Evolutionary conservation across 2,329 filamentous ascomycete species (phyloP).

Genomic region (Colletotrichum chrysophilum): DNA sequence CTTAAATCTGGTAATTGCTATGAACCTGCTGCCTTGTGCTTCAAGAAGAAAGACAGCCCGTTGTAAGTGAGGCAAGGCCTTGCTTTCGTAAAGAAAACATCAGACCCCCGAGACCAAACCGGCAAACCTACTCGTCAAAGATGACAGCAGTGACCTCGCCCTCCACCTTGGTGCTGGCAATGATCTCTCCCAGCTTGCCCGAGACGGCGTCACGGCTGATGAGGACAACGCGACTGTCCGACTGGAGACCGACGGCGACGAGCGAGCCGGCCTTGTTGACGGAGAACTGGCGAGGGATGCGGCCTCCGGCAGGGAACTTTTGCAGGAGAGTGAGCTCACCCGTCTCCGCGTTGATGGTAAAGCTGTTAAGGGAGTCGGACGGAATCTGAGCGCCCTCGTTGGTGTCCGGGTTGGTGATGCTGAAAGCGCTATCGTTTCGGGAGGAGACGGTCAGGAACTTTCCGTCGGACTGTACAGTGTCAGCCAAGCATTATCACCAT

Average conservation of each 20-base stretch:
- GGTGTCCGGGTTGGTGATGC: constrained; percentile 50
- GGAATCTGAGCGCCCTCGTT: constrained; percentile 38
- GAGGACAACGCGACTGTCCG: constrained; percentile 64
- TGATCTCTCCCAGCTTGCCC: constrained; percentile 58
- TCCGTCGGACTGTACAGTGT: constrained; percentile 53
- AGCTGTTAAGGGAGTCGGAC: constrained; percentile 71
- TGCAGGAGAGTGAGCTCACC: constrained; percentile 62
- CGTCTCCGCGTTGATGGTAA: constrained; percentile 56
- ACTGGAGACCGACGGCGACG: constrained; percentile 71
- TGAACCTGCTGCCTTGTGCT: background rate
- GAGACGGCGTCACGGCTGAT: constrained; percentile 63
- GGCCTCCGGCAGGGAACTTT: constrained; percentile 67
- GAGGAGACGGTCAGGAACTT: constrained; percentile 72
- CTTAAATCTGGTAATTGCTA: background rate
- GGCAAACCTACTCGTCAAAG: constrained; percentile 46
- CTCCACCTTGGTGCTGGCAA: constrained; percentile 45
- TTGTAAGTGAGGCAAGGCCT: background rate
- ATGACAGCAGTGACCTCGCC: constrained; percentile 53
- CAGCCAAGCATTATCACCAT: background rate
- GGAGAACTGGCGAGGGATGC: constrained; percentile 70
- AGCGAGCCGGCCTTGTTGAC: constrained; percentile 68
- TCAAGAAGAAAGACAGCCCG: background rate
- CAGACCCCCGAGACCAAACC: background rate
- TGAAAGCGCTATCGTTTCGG: constrained; percentile 64
- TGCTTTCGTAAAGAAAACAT: background rate